These are phyloP conservation scores for Linum trigynum DNA, from an alignment of 345 rosid genomes.

Conservation along the genomic window DNA sequence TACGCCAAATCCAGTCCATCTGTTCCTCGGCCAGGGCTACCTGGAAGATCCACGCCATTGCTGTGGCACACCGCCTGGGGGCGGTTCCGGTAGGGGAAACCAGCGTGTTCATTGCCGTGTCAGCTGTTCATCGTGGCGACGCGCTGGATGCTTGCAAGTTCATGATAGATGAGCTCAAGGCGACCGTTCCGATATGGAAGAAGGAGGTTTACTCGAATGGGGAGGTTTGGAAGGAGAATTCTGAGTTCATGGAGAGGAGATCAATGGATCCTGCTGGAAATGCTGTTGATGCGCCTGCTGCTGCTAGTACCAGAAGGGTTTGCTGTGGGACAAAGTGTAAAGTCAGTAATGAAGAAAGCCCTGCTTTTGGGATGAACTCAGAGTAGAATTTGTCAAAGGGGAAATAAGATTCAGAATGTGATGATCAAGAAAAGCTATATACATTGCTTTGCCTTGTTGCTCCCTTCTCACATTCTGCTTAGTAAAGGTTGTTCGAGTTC, in stretches of 20 bases:
- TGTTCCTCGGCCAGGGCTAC: slow-evolving; percentile 57
- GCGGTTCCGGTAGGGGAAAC: slow-evolving; percentile 84
- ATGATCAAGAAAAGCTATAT: too few relatives aligned
- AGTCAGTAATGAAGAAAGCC: slow-evolving; percentile 22
- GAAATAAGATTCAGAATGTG: too few relatives aligned
- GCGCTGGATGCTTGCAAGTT: slow-evolving; percentile 80
- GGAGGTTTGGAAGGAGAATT: slow-evolving; percentile 92
- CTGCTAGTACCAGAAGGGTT: slow-evolving; percentile 22
- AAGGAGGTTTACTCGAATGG: slow-evolving; percentile 84
- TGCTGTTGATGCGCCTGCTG: slow-evolving; percentile 22
- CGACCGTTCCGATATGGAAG: slow-evolving; percentile 89
- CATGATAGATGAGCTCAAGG: slow-evolving; percentile 73
- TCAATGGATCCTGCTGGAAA: slow-evolving; percentile 26
- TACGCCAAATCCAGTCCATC: slow-evolving; percentile 42
- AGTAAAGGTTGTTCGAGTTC: too few relatives aligned
- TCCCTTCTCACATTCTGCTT: too few relatives aligned
- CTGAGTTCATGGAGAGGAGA: slow-evolving; percentile 61
- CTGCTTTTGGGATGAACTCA: not conserved
- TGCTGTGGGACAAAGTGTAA: slow-evolving; percentile 57
- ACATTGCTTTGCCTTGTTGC: too few relatives aligned
- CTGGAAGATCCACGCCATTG: slow-evolving; percentile 66
- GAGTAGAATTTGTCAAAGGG: too few relatives aligned
- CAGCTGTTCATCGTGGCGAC: slow-evolving; percentile 76
- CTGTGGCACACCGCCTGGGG: slow-evolving; percentile 70
- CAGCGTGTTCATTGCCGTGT: slow-evolving; percentile 70